These are phyloP conservation scores for Pythium apleroticum DNA, from an alignment of 352 stramenopile species.

Conservation along the genomic window DNA sequence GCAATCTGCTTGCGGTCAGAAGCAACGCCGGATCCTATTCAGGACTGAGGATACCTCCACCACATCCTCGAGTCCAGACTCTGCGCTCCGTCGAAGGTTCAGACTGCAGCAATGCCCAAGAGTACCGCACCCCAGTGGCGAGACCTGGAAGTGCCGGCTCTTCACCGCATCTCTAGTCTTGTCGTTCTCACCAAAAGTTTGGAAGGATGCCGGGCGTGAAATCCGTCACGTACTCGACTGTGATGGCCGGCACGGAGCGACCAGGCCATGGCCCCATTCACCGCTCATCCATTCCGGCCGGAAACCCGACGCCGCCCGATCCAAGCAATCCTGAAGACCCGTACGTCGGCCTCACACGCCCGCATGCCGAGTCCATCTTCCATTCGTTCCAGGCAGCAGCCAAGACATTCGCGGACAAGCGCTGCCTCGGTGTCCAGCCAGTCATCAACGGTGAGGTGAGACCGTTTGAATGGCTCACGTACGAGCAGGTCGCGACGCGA, in stretches of 20 bases:
- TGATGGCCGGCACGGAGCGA: slow-evolving; percentile 45
- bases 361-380: slow-evolving; percentile 42
- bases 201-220: slow-evolving; percentile 31
- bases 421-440: slow-evolving; percentile 45
- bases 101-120: too few species aligned
- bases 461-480: slow-evolving; percentile 60
- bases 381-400: slow-evolving; percentile 46
- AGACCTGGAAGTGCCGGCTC: too few species aligned
- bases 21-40: background rate
- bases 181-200: slow-evolving; percentile 24
- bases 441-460: slow-evolving; percentile 34
- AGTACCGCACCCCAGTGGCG: too few species aligned
- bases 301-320: slow-evolving; percentile 35
- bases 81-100: too few species aligned
- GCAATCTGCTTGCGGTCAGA: background rate
- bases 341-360: slow-evolving; percentile 39
- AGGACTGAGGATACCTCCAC: background rate
- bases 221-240: slow-evolving; percentile 46
- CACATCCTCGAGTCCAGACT: background rate
- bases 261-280: slow-evolving; percentile 44
- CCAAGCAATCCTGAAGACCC: slow-evolving; percentile 34
- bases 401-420: slow-evolving; percentile 27
- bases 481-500: slow-evolving; percentile 43
- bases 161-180: too few species aligned
- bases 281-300: slow-evolving; percentile 32